phyloP scores from a whole-genome alignment of 1,284 basidiomycete genomes.

The Heterobasidion occidentale region DNA sequence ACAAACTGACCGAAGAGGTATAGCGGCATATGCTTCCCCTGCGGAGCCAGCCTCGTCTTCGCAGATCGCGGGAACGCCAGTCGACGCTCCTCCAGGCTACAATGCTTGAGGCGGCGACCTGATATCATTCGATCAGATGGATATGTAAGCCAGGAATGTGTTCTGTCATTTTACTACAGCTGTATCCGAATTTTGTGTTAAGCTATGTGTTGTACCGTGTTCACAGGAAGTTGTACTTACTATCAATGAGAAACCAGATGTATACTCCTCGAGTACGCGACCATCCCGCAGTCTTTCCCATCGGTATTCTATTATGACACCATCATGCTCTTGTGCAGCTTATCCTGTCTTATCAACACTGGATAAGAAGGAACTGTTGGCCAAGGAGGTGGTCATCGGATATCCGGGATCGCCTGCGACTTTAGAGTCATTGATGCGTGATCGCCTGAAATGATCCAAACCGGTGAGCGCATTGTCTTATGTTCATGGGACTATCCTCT shows the following conservation, averaged over 20 bases:
- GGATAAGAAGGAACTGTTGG: too few species aligned
- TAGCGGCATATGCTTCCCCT: conserved; percentile 51
- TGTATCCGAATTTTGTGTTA: not conserved
- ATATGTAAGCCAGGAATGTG: not conserved
- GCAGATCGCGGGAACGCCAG: conserved; percentile 18
- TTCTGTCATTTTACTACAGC: too few species aligned
- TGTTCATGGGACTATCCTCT: too few species aligned
- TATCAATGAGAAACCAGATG: not conserved
- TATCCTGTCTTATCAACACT: too few species aligned
- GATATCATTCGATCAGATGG: not conserved
- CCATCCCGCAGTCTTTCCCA: too few species aligned
- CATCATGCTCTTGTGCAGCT: too few species aligned
- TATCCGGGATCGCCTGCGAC: too few species aligned
- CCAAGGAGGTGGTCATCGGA: too few species aligned
- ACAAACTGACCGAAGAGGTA: conserved; percentile 1
- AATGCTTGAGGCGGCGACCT: conserved; percentile 27
- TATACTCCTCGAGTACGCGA: not conserved
- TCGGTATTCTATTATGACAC: too few species aligned
- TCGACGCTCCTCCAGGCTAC: conserved; percentile 60
- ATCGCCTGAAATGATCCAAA: too few species aligned
- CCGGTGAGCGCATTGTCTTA: too few species aligned
- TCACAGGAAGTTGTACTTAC: not conserved
- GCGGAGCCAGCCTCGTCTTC: conserved; percentile 23
- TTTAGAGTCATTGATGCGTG: too few species aligned
- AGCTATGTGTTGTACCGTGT: not conserved